A percentile compares a stretch with the other conserved stretches of the same genome.
phyloP scores from a whole-genome alignment of 2,329 filamentous ascomycete species.

The Fusarium robinianum region DNA sequence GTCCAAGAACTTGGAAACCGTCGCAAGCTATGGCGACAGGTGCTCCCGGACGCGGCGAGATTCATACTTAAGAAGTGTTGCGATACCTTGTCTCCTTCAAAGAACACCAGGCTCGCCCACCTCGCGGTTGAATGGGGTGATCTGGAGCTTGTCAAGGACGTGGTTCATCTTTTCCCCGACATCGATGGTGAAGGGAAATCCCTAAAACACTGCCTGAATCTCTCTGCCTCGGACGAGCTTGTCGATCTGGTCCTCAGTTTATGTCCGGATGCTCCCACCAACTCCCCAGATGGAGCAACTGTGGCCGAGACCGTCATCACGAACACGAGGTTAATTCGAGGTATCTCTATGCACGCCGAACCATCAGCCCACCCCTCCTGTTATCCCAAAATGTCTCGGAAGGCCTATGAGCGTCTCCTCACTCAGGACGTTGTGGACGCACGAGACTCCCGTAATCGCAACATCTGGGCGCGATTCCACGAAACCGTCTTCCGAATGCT shows the following conservation, averaged over 20 bases:
- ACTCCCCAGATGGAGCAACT: slow-evolving; percentile 24
- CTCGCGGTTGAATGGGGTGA: slow-evolving; percentile 39
- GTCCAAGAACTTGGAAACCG: slow-evolving; percentile 4
- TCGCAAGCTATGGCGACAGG: background rate
- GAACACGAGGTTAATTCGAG: slow-evolving; percentile 26
- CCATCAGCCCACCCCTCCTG: slow-evolving; percentile 35
- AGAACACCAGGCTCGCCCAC: slow-evolving; percentile 13
- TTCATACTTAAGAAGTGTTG: slow-evolving; percentile 24
- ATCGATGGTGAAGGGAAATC: slow-evolving; percentile 19
- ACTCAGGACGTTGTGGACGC: slow-evolving; percentile 31
- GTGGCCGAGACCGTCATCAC: slow-evolving; percentile 40
- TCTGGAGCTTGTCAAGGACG: slow-evolving; percentile 22
- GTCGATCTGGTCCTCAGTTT: slow-evolving; percentile 32
- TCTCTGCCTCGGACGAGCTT: slow-evolving; percentile 29
- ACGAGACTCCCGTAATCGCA: slow-evolving; percentile 19
- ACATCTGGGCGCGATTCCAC: slow-evolving; percentile 38
- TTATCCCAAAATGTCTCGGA: slow-evolving; percentile 14
- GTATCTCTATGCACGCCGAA: background rate
- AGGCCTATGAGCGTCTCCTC: slow-evolving; percentile 27
- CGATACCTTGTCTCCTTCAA: background rate
- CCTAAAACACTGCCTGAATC: slow-evolving; percentile 36
- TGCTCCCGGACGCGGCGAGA: slow-evolving; percentile 14
- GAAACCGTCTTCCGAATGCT: slow-evolving; percentile 17
- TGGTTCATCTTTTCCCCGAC: slow-evolving; percentile 18
- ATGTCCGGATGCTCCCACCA: slow-evolving; percentile 18